Evolutionary conservation across 495 filamentous ascomycete species (phyloP), one percentile per base, ranked within the genome.

Genomic region (Daldinia grandis): DNA sequence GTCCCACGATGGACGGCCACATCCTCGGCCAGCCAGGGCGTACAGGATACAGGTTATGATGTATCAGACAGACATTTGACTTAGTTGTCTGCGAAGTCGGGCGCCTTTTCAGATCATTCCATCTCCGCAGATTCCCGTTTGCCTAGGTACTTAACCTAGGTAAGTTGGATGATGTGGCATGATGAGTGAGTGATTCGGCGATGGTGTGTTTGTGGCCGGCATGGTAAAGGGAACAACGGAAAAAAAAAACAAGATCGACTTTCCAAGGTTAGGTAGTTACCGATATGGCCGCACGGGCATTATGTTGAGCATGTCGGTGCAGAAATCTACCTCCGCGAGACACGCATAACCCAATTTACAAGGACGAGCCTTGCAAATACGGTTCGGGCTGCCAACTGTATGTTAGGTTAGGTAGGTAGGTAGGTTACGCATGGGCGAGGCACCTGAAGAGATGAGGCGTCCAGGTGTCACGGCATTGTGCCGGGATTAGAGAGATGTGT

Each of bases 151-250:
- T n/a, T n/a, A n/a, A n/a, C n/a, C n/a, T 30, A 35, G 33, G 33
- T 35, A 35, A 35, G 64, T 72, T 62, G 60, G 56, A 62, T 72
- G 69, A 72, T 72, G 69, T 72, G 69, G 69, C 64, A 56, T 68
- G 69, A 68, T 60, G 17, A 44, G 47, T 27, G 35, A 66, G 55
- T 38, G 47, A 67, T 53, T 31, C 49, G 44, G 30, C 59, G n/a
- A 30, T 53, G 53, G 59, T 64, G 28, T 67, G 64, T 71, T 63
- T 63, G 58, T 55, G 59, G 42, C 57, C 55, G 44, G 27, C 64
- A 37, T 55, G 64, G 44, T 66, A 35, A 27, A 53, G 19, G 17
- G 15, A 31, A 28, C n/a, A 19, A 44, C 31, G 25, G n/a, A 58
- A 21, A 21, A 17, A 14, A 35, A 40, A 58, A 10, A 24, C 5